Conservation (phyloP, 2,329 filamentous ascomycete genomes). For the Alternaria gansuensis region DNA sequence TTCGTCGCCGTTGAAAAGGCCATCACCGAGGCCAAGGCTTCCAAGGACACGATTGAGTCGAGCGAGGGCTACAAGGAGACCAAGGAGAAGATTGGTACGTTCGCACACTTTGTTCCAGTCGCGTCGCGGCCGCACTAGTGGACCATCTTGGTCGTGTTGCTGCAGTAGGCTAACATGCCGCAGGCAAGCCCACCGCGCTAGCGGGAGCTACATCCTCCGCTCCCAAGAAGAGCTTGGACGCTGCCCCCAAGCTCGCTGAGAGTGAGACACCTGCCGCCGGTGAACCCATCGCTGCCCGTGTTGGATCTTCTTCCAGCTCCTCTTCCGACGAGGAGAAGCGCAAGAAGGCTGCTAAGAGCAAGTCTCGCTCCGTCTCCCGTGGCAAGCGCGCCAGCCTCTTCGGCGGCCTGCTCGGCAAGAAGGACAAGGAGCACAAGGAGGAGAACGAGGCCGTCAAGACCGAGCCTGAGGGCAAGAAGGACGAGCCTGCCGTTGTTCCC, state of each 20-base stretch:
- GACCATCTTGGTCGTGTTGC: conserved; percentile 48
- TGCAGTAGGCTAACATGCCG: conserved; percentile 49
- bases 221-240: conserved; percentile 60
- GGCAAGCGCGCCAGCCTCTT: conserved; percentile 67
- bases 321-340: conserved; percentile 60
- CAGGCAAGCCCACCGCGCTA: conserved; percentile 54
- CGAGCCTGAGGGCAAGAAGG: conserved; percentile 45
- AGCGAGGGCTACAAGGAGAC: conserved; percentile 90
- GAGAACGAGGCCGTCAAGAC: conserved; percentile 50
- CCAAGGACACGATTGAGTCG: conserved; percentile 75
- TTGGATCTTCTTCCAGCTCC: conserved; percentile 52
- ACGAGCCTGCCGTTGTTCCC: conserved; percentile 41
- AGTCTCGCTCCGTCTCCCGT: conserved; percentile 68
- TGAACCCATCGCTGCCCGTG: conserved; percentile 40
- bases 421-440: conserved; percentile 62
- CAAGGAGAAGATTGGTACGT: conserved; percentile 74
- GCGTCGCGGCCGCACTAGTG: conserved; percentile 33
- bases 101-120: conserved; percentile 15
- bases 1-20: conserved; percentile 72
- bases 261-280: conserved; percentile 40
- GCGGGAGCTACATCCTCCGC: conserved; percentile 52
- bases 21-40: conserved; percentile 76
- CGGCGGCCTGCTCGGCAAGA: conserved; percentile 67
- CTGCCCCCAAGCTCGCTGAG: conserved; percentile 52
- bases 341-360: conserved; percentile 59